Percentiles rank a stretch among this genome's conserved stretches.
Conservation (phyloP, 768 basidiomycete genomes). For the Clitopilus hobsonii region DNA sequence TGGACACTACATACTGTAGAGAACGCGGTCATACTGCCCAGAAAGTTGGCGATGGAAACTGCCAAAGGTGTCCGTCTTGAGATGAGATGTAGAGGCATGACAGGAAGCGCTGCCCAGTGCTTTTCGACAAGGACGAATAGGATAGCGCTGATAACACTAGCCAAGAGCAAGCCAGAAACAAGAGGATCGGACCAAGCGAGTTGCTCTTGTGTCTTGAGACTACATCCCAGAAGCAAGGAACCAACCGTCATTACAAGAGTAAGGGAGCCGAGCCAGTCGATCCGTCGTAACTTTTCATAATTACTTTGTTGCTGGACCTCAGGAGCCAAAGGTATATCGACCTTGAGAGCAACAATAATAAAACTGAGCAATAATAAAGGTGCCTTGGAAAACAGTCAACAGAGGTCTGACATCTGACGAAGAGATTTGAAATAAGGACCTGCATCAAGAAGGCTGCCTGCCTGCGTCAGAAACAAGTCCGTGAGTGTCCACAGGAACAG, state of each 20-base stretch:
- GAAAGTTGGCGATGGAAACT: slow-evolving; percentile 75
- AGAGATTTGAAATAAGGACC: slow-evolving; percentile 43
- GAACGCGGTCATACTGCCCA: slow-evolving; percentile 73
- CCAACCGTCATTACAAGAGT: slow-evolving; percentile 73
- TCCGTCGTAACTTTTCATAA: slow-evolving; percentile 64
- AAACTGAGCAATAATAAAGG: slow-evolving; percentile 74
- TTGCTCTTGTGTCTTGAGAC: slow-evolving; percentile 74
- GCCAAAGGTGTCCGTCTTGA: slow-evolving; percentile 76
- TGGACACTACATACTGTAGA: slow-evolving; percentile 53
- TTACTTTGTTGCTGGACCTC: slow-evolving; percentile 55
- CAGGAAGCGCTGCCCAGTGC: slow-evolving; percentile 73
- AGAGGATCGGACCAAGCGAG: slow-evolving; percentile 71
- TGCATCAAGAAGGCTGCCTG: slow-evolving; percentile 82
- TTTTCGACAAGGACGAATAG: slow-evolving; percentile 79
- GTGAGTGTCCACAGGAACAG: neutral
- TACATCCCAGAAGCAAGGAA: slow-evolving; percentile 70
- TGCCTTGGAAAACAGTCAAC: slow-evolving; percentile 37
- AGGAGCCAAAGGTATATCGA: slow-evolving; percentile 72
- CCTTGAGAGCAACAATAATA: slow-evolving; percentile 66
- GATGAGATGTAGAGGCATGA: slow-evolving; percentile 84
- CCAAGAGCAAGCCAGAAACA: slow-evolving; percentile 60
- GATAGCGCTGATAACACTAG: slow-evolving; percentile 48
- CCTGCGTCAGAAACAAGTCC: slow-evolving; percentile 40
- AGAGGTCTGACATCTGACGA: neutral
- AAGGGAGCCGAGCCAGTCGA: slow-evolving; percentile 81